Percentiles rank a stretch among this genome's conserved stretches.
Evolutionary conservation across 1,139 yeast genomes (phyloP).

Genomic region (Kurtzmaniella quercitrusa): DNA sequence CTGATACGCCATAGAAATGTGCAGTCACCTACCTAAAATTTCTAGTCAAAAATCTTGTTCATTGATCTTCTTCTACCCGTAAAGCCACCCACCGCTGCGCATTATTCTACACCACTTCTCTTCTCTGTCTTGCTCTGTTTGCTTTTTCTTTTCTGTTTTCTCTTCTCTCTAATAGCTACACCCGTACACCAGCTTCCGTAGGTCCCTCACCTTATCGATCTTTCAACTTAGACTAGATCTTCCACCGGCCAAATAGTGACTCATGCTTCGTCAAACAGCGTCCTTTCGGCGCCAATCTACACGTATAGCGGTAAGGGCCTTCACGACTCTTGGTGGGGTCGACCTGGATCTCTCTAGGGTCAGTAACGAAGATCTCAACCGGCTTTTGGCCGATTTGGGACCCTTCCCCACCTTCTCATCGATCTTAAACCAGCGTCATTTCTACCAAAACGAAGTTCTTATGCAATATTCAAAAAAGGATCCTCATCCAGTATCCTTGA

Average conservation of each 20-base stretch:
- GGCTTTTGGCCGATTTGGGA: constrained; percentile 36
- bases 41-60: too few relatives aligned
- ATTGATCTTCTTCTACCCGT: too few relatives aligned
- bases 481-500: constrained; percentile 86
- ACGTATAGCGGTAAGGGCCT: constrained; percentile 13
- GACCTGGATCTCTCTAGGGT: constrained; percentile 18
- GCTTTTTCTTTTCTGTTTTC: too few relatives aligned
- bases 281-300: constrained; percentile 17
- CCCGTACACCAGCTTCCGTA: constrained; percentile 4
- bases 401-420: constrained; percentile 43
- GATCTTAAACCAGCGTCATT: constrained; percentile 63
- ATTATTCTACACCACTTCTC: too few relatives aligned
- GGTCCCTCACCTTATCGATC: neutral
- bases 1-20: too few relatives aligned
- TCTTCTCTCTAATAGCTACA: too few relatives aligned
- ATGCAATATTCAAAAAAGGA: constrained; percentile 57
- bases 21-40: too few relatives aligned
- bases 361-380: constrained; percentile 37
- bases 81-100: too few relatives aligned
- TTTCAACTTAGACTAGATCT: neutral
- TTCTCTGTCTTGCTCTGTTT: too few relatives aligned
- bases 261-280: neutral
- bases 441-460: constrained; percentile 77
- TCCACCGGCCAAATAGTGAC: neutral
- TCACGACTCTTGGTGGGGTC: constrained; percentile 28